phyloP scores from a whole-genome alignment of 2,329 filamentous ascomycete species.

The Zymoseptoria ardabiliae region DNA sequence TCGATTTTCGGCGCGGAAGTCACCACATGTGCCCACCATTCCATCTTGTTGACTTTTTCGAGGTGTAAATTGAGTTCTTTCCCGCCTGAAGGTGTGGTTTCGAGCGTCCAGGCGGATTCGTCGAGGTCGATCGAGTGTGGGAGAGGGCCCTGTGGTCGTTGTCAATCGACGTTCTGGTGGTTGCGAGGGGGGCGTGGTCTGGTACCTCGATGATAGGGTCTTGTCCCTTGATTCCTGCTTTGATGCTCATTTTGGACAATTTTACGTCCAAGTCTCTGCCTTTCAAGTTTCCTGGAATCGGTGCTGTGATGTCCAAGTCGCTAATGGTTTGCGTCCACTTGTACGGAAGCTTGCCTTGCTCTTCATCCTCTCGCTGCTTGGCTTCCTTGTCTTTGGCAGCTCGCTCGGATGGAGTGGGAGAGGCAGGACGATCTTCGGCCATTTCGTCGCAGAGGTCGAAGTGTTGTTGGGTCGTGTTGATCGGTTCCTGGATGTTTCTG shows the following conservation, averaged over 20 bases:
- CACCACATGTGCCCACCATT: constrained; percentile 96
- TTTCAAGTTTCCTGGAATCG: constrained; percentile 75
- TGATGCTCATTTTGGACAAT: constrained; percentile 69
- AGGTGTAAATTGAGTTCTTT: constrained; percentile 84
- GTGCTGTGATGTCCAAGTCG: constrained; percentile 73
- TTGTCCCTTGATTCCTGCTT: constrained; percentile 81
- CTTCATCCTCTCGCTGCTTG: constrained; percentile 67
- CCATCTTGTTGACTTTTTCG: constrained; percentile 93
- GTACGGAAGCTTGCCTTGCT: constrained; percentile 89
- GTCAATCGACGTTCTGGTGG: background rate
- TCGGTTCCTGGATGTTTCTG: background rate
- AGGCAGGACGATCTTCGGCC: constrained; percentile 28
- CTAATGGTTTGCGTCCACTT: constrained; percentile 93
- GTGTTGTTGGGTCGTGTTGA: background rate
- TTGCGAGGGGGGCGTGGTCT: too few relatives aligned
- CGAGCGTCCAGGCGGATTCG: constrained; percentile 91
- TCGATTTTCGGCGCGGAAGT: constrained; percentile 85
- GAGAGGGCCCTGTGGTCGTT: constrained; percentile 63
- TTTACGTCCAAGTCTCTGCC: constrained; percentile 75
- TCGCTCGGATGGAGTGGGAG: constrained; percentile 48
- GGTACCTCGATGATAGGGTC: constrained; percentile 70
- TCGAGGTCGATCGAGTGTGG: constrained; percentile 72
- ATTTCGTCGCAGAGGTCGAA: constrained; percentile 3
- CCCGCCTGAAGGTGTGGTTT: constrained; percentile 50
- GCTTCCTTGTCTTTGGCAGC: constrained; percentile 50